Base-by-base conservation (phyloP, 306 rosid species). In the Canavalia gladiata region DNA sequence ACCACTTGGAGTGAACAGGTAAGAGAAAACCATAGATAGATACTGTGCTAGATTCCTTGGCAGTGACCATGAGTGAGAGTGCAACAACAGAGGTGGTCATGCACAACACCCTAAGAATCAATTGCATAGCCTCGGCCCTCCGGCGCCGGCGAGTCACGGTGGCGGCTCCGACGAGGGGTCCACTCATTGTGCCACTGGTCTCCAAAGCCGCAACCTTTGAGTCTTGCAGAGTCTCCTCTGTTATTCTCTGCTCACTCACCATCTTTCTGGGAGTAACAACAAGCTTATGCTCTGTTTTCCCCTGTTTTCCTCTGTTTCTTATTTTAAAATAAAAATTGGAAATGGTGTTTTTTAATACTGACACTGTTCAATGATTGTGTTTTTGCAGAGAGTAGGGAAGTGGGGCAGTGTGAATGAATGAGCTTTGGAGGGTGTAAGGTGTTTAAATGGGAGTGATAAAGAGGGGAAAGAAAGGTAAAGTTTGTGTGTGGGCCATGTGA, bases 1-100 rank as follows among this genome's bases (percentile, higher is more conserved):
- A 90, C 99, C 99, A 95, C 70, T 90, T 90, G 67, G 99, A 91
- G 64, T 83, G 85, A 70, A 95, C 74, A 9, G 97, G 93, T 1
- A 93, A 84, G 11, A 56, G 68, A 76, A 93, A 88, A 51, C 95
- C 95, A 69, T 88, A 89, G 79, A 95, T 67, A 69, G 84, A 62
- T 72, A 95, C 84, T 1, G 86, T 75, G 84, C 78, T 77, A 9
- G 87, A 84, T 81, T 95, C 87, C 76, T 57, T 64, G 8, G 99
- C 99, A 0, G 97, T 93, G 12, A 95, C 86, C 99, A 93, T 93
- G 68, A 89, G 45, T 29, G 87, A 80, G 50, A 93, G 18, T 0
- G 99, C 88, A 64, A 88, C 81, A 35, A 83, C 74, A 25, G 94
- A 90, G 69, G 87, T 56, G 0, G 68, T 72, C 81, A 93, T 42